phyloP scores from a whole-genome alignment of 106 monocot species.

The Iris macrosiphon region DNA sequence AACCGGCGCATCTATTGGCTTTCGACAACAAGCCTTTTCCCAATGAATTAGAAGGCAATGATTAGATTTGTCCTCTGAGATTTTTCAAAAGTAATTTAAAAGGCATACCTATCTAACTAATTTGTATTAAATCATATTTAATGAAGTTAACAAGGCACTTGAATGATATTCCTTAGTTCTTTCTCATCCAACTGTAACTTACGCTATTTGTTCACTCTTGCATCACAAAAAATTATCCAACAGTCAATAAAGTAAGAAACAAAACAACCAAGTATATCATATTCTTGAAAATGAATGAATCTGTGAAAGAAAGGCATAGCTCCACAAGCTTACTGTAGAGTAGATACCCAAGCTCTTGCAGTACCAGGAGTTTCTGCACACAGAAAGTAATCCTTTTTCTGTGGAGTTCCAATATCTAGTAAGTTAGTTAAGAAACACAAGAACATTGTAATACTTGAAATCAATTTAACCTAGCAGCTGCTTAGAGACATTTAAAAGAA shows the following conservation, averaged over 20 bases:
- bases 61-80: no score
- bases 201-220: no score
- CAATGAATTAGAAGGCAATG: no score
- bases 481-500: background rate
- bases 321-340: constrained; percentile 81
- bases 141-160: no score
- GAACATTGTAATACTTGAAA: background rate
- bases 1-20: no score
- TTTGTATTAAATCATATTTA: no score
- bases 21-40: no score
- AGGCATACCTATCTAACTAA: no score
- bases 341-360: constrained; percentile 98
- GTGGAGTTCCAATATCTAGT: constrained; percentile 94
- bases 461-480: background rate
- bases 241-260: constrained; percentile 1
- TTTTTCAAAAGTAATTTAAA: no score
- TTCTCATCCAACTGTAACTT: no score
- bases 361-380: constrained; percentile 98
- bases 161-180: no score
- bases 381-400: constrained; percentile 91
- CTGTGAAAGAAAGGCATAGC: constrained; percentile 1
- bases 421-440: constrained; percentile 35
- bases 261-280: background rate
- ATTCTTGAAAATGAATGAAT: background rate
- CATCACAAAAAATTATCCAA: no score